Evolutionary conservation across 78 protist genomes (phyloP).

Genomic region (Tieghemostelium lacteum): DNA sequence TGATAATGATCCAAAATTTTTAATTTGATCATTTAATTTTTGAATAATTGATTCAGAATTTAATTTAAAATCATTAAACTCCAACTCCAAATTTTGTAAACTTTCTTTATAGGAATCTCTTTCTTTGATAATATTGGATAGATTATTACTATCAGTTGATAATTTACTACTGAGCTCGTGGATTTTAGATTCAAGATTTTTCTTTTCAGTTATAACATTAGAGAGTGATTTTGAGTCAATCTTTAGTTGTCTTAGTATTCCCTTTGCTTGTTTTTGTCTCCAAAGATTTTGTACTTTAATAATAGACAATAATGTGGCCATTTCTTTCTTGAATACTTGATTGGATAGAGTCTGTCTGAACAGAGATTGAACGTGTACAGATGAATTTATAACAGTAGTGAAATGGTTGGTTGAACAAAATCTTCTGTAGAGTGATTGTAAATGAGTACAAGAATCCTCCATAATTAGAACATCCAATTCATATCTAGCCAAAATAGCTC

Average conservation of each 20-base stretch:
- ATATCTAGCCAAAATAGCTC: neutral
- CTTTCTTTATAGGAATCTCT: neutral
- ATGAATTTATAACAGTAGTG: neutral
- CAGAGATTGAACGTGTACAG: neutral
- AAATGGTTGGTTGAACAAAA: neutral
- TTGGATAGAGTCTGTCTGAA: slow-evolving; percentile 11
- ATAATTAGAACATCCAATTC: neutral
- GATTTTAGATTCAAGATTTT: slow-evolving; percentile 4
- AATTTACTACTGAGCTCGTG: slow-evolving; percentile 16
- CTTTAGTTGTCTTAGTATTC: neutral
- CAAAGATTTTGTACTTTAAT: slow-evolving; percentile 27
- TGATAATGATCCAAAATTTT: too few relatives aligned
- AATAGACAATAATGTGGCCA: neutral
- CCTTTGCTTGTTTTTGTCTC: slow-evolving; percentile 35
- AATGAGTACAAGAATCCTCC: slow-evolving; percentile 10
- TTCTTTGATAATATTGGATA: neutral
- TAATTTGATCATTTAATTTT: neutral
- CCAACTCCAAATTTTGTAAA: neutral
- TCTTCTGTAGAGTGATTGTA: slow-evolving; percentile 11
- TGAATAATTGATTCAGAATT: neutral
- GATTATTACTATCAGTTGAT: neutral
- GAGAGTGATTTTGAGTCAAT: slow-evolving; percentile 37
- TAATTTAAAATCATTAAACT: neutral
- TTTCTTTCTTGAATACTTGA: neutral
- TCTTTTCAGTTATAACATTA: slow-evolving; percentile 36